phyloP scores from a whole-genome alignment of 208 protist genomes.

The Chromosphaera perkinsii region DNA sequence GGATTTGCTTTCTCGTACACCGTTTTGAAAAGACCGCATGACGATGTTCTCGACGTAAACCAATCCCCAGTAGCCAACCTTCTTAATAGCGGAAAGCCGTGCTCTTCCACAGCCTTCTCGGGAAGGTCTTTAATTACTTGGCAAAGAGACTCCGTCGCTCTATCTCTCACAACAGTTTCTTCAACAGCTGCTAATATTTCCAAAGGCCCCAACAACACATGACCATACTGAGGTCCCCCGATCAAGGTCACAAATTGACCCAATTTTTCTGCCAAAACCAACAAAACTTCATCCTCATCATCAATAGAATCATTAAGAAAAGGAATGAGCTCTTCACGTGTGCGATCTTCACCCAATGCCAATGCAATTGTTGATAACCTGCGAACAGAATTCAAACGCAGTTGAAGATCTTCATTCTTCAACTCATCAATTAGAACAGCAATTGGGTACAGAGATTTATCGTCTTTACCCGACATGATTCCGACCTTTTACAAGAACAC shows the following conservation, averaged over 20 bases:
- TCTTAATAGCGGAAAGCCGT: too few species aligned
- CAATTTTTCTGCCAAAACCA: conserved; percentile 90
- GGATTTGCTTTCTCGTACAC: conserved; percentile 68
- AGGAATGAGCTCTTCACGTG: conserved; percentile 87
- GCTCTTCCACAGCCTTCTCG: too few species aligned
- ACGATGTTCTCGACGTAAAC: conserved; percentile 86
- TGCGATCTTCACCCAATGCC: conserved; percentile 87
- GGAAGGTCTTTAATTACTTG: too few species aligned
- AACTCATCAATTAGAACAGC: conserved; percentile 90
- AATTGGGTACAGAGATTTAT: conserved; percentile 89
- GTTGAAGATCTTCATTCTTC: conserved; percentile 85
- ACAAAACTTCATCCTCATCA: conserved; percentile 96
- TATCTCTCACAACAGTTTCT: conserved; percentile 92
- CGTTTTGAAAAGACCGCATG: conserved; percentile 79
- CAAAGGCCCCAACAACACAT: conserved; percentile 80
- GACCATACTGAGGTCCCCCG: conserved; percentile 79
- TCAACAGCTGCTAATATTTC: conserved; percentile 90
- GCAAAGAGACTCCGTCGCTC: conserved; percentile 17
- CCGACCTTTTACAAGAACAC: too few species aligned
- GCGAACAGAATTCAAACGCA: conserved; percentile 88
- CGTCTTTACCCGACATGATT: too few species aligned
- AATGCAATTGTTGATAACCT: conserved; percentile 90
- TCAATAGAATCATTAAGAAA: conserved; percentile 87
- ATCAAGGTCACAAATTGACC: conserved; percentile 91
- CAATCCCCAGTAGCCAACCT: conserved; percentile 69